Percentiles rank a stretch among this genome's conserved stretches.
Conservation (phyloP, 176 grass and related monocot species). For the Triticum monococcum region DNA sequence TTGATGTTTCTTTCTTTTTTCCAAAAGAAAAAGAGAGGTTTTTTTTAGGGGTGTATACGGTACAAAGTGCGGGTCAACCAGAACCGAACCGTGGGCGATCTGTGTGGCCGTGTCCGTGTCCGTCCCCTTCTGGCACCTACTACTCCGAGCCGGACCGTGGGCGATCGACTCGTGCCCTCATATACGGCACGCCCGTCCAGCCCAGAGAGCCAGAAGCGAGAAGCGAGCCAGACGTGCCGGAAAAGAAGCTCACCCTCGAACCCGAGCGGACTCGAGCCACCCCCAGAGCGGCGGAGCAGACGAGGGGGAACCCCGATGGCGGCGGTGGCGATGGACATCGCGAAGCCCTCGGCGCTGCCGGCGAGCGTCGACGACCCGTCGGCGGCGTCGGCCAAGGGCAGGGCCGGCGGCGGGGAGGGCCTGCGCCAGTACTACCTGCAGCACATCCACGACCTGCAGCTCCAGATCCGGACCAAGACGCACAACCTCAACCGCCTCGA, state of each 20-base stretch:
- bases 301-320: constrained; percentile 13
- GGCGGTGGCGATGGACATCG: constrained; percentile 50
- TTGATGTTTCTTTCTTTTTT: too few species aligned
- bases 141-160: not conserved
- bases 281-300: not conserved
- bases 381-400: constrained; percentile 26
- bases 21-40: too few species aligned
- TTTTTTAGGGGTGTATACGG: too few species aligned
- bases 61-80: not conserved
- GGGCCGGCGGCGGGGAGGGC: constrained; percentile 54
- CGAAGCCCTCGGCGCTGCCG: constrained; percentile 31
- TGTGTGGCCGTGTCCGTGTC: not conserved
- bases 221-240: not conserved
- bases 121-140: not conserved
- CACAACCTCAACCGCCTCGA: constrained; percentile 80
- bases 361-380: not conserved
- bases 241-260: not conserved
- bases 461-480: constrained; percentile 59
- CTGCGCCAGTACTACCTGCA: constrained; percentile 81
- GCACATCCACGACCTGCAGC: constrained; percentile 77
- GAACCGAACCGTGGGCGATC: not conserved
- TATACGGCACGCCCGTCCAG: not conserved
- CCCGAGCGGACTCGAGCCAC: not conserved
- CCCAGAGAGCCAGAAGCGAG: not conserved
- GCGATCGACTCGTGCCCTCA: not conserved